Conservation (phyloP, 306 rosid species). For the Inga laurina region DNA sequence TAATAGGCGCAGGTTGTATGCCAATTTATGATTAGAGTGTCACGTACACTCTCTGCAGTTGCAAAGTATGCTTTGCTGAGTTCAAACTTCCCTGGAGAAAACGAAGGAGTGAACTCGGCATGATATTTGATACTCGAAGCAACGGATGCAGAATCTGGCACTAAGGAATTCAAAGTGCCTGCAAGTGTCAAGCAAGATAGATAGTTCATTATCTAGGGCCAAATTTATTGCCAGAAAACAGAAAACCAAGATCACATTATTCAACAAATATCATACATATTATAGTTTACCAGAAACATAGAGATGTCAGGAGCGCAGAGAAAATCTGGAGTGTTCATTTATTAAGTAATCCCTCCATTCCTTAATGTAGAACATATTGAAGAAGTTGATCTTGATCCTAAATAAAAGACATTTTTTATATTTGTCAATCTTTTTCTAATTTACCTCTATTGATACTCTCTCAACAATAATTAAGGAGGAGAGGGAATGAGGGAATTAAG, state of each 20-base stretch:
- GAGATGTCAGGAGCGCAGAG: not conserved
- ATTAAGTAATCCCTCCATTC: not conserved
- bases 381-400: too few relatives aligned
- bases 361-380: too few relatives aligned
- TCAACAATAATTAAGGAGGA: too few relatives aligned
- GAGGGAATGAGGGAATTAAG: too few relatives aligned
- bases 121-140: slow-evolving; percentile 89
- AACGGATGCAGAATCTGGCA: slow-evolving; percentile 65
- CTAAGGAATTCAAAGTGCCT: slow-evolving; percentile 42
- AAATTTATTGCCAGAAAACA: not conserved
- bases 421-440: too few relatives aligned
- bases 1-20: slow-evolving; percentile 67
- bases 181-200: slow-evolving; percentile 26
- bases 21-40: slow-evolving; percentile 85
- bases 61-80: slow-evolving; percentile 78
- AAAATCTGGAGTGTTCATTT: not conserved
- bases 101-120: slow-evolving; percentile 82
- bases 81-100: slow-evolving; percentile 74
- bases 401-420: too few relatives aligned
- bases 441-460: too few relatives aligned
- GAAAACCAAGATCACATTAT: not conserved
- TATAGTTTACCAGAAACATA: not conserved
- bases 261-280: not conserved
- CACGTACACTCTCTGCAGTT: slow-evolving; percentile 88
- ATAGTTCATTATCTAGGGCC: not conserved